These are phyloP conservation scores for Stentor roeselii DNA, from an alignment of 73 alveolate genomes.

Conservation along the genomic window DNA sequence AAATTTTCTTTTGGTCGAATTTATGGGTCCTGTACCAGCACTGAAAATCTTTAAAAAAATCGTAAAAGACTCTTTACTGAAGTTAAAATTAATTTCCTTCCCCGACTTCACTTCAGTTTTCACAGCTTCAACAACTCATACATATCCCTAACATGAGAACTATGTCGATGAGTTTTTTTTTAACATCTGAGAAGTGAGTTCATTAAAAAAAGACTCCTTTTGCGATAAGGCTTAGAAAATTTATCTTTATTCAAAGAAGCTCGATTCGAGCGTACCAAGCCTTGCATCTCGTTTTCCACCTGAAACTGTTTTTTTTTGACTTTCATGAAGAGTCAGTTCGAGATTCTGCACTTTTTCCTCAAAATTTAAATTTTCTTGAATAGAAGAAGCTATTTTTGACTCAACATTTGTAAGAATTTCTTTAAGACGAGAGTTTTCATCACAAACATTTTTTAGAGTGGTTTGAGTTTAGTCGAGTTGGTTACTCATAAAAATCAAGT, in stretches of 20 bases:
- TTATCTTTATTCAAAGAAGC: background rate
- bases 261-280: no score
- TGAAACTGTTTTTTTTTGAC: background rate
- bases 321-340: background rate
- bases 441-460: background rate
- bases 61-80: background rate
- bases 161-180: background rate
- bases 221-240: background rate
- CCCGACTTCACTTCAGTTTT: background rate
- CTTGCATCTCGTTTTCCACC: background rate
- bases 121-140: background rate
- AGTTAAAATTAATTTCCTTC: background rate
- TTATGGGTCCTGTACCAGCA: background rate
- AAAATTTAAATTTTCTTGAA: background rate
- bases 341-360: background rate
- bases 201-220: background rate
- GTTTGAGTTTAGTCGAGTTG: background rate
- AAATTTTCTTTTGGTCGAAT: no score
- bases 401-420: background rate
- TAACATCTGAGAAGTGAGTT: background rate
- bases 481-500: no score
- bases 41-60: background rate
- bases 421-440: background rate
- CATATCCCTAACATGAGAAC: background rate
- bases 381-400: background rate